A percentile compares a stretch with the other conserved stretches of the same genome.
These are phyloP conservation scores for Uronychia setigera DNA, from an alignment of 73 alveolate species.

Conservation along the genomic window DNA sequence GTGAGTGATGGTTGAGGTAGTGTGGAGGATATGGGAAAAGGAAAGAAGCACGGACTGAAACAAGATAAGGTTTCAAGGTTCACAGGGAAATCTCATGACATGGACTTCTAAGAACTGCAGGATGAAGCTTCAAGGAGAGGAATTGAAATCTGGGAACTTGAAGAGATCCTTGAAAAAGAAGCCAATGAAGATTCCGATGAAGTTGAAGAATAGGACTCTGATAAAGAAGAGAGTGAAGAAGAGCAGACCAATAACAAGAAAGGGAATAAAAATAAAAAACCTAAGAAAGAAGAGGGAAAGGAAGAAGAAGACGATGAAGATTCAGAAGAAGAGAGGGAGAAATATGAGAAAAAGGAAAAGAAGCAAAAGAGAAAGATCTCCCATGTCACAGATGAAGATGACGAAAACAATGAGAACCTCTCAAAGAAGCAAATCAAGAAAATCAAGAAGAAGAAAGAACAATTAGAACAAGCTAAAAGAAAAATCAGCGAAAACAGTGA, in stretches of 20 bases:
- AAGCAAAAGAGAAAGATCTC: too few relatives aligned
- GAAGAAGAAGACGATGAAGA: neutral
- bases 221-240: neutral
- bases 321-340: neutral
- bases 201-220: too few relatives aligned
- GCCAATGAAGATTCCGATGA: neutral
- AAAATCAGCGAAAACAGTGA: neutral
- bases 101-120: neutral
- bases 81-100: neutral
- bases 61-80: neutral
- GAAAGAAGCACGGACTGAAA: neutral
- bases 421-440: too few relatives aligned
- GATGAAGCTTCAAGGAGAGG: neutral
- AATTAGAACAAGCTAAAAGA: too few relatives aligned
- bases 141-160: neutral
- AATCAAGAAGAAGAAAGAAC: too few relatives aligned
- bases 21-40: neutral
- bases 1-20: constrained; percentile 4
- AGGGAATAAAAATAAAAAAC: neutral
- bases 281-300: neutral
- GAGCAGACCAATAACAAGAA: neutral
- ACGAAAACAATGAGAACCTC: too few relatives aligned
- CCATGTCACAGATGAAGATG: too few relatives aligned
- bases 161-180: neutral
- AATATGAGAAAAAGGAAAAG: neutral